Evolutionary conservation across 495 filamentous ascomycete genomes (phyloP), one percentile per base, ranked within the genome.

Genomic region (Aspergillus nidulans): DNA sequence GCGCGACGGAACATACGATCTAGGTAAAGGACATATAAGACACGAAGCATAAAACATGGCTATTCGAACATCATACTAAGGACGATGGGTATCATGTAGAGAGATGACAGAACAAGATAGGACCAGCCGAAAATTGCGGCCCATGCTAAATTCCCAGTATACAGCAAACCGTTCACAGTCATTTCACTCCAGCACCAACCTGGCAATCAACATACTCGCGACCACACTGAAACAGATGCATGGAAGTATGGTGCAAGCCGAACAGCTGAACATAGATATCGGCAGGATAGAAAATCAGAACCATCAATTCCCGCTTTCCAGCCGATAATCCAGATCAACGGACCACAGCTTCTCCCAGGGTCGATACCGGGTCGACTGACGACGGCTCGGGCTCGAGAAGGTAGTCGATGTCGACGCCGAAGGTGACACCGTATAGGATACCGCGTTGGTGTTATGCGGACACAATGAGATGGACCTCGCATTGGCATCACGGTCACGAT

Each of bases 291-390:
- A 42, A 40, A 41, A 50, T 34, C 34, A 46, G 18, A 6, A 38
- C 34, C 56, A 68, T 55, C 46, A 39, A 49, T 55, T 46, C 3
- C 64, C 62, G 45, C 63, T 58, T 55, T 81, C 79, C 7, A 75
- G 50, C 13, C 73, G 72, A 62, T 79, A 74, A 49, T 34, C 9
- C 30, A 34, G 10, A 34, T 81, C 78, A 24, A 80, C 62, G 20
- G 75, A 75, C 77, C 75, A 77, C 5, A 81, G 55, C 47, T 75
- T 76, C 54, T 78, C 75, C 78, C 78, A 81, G n/a, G 75, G 74
- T n/a, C 72, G 69, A 25, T 67, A 58, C n/a, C 59, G 55, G 28
- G 58, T 55, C 13, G 1, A 12, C 47, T 59, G 63, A 39, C 68
- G 64, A 28, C 61, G 63, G 28, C 21, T 55, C 20, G 66, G 63